Conservation (phyloP, 2,329 filamentous ascomycete genomes). For the Fusarium mangiferae region DNA sequence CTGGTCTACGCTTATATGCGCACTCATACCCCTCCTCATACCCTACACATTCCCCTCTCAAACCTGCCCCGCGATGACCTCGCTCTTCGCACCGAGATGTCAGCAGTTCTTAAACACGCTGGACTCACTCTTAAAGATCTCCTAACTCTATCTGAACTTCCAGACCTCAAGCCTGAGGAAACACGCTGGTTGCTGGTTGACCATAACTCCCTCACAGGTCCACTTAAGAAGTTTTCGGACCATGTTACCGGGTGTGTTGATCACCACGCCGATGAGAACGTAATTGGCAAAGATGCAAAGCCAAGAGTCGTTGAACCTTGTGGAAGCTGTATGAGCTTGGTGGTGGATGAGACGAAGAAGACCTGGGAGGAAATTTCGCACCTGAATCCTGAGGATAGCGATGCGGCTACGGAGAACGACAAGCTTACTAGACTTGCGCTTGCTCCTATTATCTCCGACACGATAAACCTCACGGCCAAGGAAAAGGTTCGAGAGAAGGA, state of each 20-base stretch:
- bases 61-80: conserved; percentile 77
- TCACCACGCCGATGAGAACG: conserved; percentile 79
- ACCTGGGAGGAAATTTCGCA: conserved; percentile 66
- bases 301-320: conserved; percentile 72
- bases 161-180: conserved; percentile 61
- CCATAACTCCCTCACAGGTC: conserved; percentile 78
- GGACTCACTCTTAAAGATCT: conserved; percentile 69
- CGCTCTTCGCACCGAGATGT: conserved; percentile 76
- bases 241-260: conserved; percentile 76
- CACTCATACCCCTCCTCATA: conserved; percentile 64
- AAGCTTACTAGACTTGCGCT: conserved; percentile 75
- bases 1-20: conserved; percentile 80
- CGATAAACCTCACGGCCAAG: conserved; percentile 69
- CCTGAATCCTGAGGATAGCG: conserved; percentile 35
- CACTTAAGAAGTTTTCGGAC: conserved; percentile 62
- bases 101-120: conserved; percentile 70
- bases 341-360: conserved; percentile 67
- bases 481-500: conserved; percentile 75
- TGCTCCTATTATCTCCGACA: conserved; percentile 79
- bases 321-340: conserved; percentile 79
- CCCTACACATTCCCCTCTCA: conserved; percentile 76
- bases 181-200: conserved; percentile 81
- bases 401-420: conserved; percentile 55
- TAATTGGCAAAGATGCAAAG: conserved; percentile 57
- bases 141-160: conserved; percentile 67